These are phyloP conservation scores for Acanthamoeba healyi DNA, from an alignment of 208 protist genomes.

Conservation along the genomic window DNA sequence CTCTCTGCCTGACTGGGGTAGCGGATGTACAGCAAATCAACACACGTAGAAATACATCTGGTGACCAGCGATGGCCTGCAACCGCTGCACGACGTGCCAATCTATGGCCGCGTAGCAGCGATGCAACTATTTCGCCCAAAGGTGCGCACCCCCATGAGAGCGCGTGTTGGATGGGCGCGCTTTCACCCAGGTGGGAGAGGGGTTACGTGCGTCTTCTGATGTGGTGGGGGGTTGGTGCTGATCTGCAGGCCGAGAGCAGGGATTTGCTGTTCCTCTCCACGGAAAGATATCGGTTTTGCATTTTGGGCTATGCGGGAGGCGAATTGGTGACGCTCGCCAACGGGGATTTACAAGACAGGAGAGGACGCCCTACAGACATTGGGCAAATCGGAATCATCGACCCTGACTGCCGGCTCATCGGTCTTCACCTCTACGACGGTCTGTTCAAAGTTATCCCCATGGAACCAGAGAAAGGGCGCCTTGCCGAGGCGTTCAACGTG, in stretches of 20 bases:
- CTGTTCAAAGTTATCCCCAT: constrained; percentile 90
- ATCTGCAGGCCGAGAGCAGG: constrained; percentile 73
- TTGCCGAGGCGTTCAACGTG: constrained; percentile 87
- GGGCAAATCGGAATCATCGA: constrained; percentile 87
- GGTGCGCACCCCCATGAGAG: background rate
- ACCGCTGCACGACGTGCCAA: constrained; percentile 85
- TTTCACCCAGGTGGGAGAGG: background rate
- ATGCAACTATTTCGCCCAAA: constrained; percentile 79
- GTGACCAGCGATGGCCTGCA: constrained; percentile 84
- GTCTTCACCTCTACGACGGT: constrained; percentile 89
- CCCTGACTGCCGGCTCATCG: constrained; percentile 85
- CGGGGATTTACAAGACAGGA: constrained; percentile 85
- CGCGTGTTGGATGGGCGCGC: background rate
- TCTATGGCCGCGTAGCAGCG: constrained; percentile 88
- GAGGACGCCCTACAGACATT: constrained; percentile 76
- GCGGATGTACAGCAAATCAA: constrained; percentile 87
- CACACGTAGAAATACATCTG: constrained; percentile 87
- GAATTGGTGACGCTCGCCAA: constrained; percentile 86
- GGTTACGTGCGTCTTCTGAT: too few relatives aligned
- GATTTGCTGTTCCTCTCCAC: constrained; percentile 88
- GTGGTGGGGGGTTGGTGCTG: background rate
- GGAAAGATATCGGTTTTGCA: constrained; percentile 87
- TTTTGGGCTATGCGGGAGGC: constrained; percentile 85
- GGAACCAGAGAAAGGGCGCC: constrained; percentile 72
- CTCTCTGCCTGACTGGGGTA: background rate